These are phyloP conservation scores for Hypoxylon cercidicola DNA, from an alignment of 495 filamentous ascomycete genomes.

Conservation along the genomic window DNA sequence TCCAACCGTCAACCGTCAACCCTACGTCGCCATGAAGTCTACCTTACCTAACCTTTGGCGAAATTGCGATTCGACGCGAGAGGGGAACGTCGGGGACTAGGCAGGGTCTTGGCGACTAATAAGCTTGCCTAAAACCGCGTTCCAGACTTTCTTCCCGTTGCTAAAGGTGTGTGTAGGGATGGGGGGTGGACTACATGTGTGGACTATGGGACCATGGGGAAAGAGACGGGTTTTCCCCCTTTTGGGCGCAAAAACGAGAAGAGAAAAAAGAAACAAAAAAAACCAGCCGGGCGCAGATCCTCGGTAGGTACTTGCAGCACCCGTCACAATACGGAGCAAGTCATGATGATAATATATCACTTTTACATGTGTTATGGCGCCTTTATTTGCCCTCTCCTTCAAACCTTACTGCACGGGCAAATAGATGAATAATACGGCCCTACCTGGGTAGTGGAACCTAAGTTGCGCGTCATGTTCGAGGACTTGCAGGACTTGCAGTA, in stretches of 20 bases:
- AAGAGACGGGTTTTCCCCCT: constrained; percentile 17
- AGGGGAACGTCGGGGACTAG: constrained; percentile 1
- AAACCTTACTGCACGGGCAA: not conserved
- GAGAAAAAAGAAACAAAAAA: no score
- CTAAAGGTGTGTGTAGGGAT: constrained; percentile 7
- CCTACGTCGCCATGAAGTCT: constrained; percentile 14
- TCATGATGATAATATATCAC: constrained; percentile 6
- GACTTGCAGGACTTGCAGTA: constrained; percentile 12
- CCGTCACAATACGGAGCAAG: constrained; percentile 34
- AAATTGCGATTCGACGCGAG: constrained; percentile 29
- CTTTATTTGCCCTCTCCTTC: not conserved
- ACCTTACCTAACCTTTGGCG: constrained; percentile 8
- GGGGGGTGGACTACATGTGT: not conserved
- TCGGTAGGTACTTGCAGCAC: constrained; percentile 30
- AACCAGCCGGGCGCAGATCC: constrained; percentile 35
- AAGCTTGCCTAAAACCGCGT: constrained; percentile 14
- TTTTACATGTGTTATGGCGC: no score
- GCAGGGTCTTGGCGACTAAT: constrained; percentile 20
- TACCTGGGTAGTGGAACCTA: not conserved
- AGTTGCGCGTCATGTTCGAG: not conserved
- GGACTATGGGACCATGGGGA: constrained; percentile 8
- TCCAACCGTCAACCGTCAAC: not conserved
- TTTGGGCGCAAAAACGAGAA: constrained; percentile 40
- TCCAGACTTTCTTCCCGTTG: constrained; percentile 14
- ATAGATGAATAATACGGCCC: not conserved